Evolutionary conservation across 768 basidiomycete genomes (phyloP).

Genomic region (Lepiota brunneoincarnata): DNA sequence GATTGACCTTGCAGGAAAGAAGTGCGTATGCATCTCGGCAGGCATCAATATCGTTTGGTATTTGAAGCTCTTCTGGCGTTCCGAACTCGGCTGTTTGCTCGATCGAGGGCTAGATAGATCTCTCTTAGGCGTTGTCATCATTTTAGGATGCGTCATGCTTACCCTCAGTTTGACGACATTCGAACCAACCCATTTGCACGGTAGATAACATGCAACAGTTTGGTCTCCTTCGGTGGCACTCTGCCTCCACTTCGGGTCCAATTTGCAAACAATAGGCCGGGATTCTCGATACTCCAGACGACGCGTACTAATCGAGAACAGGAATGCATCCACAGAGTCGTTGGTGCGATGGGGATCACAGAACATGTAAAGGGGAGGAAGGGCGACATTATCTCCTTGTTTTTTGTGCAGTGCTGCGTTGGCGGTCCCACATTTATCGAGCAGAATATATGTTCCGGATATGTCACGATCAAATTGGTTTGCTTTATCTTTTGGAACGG

Average conservation of each 20-base stretch:
- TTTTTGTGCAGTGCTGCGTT: constrained; percentile 80
- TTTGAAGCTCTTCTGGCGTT: constrained; percentile 53
- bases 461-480: constrained; percentile 72
- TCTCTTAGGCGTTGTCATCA: constrained; percentile 7
- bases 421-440: constrained; percentile 88
- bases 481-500: constrained; percentile 46
- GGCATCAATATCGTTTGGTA: constrained; percentile 52
- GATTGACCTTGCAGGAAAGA: constrained; percentile 71
- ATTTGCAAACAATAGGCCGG: constrained; percentile 70
- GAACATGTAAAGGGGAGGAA: constrained; percentile 75
- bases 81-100: constrained; percentile 60
- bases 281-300: constrained; percentile 81
- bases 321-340: constrained; percentile 74
- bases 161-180: constrained; percentile 54
- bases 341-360: constrained; percentile 86
- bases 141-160: constrained; percentile 15
- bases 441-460: constrained; percentile 72
- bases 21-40: constrained; percentile 79
- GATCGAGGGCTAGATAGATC: constrained; percentile 48
- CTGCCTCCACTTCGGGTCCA: constrained; percentile 81
- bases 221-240: constrained; percentile 46
- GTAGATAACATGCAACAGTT: constrained; percentile 54
- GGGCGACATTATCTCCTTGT: constrained; percentile 38
- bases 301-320: constrained; percentile 77
- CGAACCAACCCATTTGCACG: constrained; percentile 61